Evolutionary conservation across 2,329 filamentous ascomycete genomes (phyloP).

Genomic region (Nakataea oryzae): DNA sequence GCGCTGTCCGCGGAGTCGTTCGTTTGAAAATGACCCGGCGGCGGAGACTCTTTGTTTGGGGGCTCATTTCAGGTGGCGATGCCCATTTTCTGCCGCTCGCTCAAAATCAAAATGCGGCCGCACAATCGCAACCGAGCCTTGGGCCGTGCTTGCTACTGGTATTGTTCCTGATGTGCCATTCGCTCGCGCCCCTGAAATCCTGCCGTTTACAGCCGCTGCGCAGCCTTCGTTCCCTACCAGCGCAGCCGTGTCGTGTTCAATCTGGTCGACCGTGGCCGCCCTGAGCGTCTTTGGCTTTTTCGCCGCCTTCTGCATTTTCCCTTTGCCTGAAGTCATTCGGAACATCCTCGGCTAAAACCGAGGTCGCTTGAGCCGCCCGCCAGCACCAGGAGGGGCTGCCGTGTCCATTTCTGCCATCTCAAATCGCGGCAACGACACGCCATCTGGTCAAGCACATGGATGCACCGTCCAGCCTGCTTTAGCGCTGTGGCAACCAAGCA

Average conservation of each 20-base stretch:
- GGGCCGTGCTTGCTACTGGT: background rate
- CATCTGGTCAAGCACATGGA: background rate
- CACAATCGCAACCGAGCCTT: background rate
- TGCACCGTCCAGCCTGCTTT: background rate
- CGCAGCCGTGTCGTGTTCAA: background rate
- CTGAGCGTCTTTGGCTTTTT: background rate
- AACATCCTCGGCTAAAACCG: background rate
- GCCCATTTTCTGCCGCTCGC: background rate
- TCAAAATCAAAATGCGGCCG: background rate
- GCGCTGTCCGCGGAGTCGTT: background rate
- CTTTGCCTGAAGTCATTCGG: background rate
- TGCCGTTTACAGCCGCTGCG: background rate
- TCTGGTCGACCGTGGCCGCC: background rate
- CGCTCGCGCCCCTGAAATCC: background rate
- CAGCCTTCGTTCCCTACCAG: background rate
- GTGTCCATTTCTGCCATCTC: background rate
- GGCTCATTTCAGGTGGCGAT: background rate
- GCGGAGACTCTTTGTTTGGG: conserved; percentile 3
- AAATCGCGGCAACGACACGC: background rate
- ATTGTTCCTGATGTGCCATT: background rate
- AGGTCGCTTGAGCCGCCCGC: background rate
- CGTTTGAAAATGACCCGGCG: conserved; percentile 1
- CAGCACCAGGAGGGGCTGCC: background rate
- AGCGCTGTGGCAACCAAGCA: background rate
- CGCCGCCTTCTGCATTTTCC: background rate